Evolutionary conservation across 257 asterid genomes (phyloP), one percentile per base, ranked within the genome.

Genomic region (Petunia axillaris): DNA sequence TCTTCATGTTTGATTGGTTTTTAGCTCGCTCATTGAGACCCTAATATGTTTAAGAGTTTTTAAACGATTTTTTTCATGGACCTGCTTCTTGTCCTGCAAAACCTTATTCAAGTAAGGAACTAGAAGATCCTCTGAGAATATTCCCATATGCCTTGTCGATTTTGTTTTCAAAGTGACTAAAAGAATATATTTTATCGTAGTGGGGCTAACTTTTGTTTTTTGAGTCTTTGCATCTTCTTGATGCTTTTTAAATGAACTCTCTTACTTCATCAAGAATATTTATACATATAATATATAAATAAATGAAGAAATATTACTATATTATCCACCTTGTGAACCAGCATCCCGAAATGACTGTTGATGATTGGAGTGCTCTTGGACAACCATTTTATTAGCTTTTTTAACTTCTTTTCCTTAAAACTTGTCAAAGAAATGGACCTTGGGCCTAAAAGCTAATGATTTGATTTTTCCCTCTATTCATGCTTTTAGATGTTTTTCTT

Each of bases 401-500:
- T 55, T 55, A 48, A 59, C 36, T 71, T 5, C 50, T 25, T 48
- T 48, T 55, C 77, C 43, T 71, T 4, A 48, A 71, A 48, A 48
- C 43, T n/a, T n/a, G n/a, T n/a, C n/a, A n/a, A n/a, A n/a, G n/a
- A n/a, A n/a, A n/a, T n/a, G n/a, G n/a, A n/a, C n/a, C n/a, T n/a
- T n/a, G n/a, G n/a, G n/a, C n/a, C n/a, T 58, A 25, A 71, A 67
- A 67, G 54, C 54, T 43, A 41, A 71, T 48, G 13, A 48, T 71
- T 71, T 71, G 60, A 10, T 71, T 71, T 25, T 68, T 48, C 11
- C 43, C 60, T 48, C 25, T 35, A 35, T 48, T 48, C 77, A 7
- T 48, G 60, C 62, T 55, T 71, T 71, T 48, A 48, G 77, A 43
- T 14, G 37, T 7, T 64, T 65, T 85, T 82, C 77, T 75, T 78